These are phyloP conservation scores for Cystofilobasidium bisporidii DNA, from an alignment of 768 basidiomycete species.

Conservation along the genomic window DNA sequence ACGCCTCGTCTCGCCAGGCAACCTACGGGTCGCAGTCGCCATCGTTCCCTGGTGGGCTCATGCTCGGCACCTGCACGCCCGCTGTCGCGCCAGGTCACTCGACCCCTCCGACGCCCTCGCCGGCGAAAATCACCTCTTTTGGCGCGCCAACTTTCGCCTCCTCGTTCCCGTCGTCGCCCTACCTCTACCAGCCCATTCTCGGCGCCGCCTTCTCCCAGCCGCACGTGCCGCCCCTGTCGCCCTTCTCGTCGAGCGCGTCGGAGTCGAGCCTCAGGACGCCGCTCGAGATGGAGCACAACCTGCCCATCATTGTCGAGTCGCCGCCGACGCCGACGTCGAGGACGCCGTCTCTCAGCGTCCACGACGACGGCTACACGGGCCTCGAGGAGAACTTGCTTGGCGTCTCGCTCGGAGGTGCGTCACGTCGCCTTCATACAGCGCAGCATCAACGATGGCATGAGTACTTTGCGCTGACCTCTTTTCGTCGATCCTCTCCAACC, in stretches of 20 bases:
- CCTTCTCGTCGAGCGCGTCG: not conserved
- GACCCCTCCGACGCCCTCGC: no score
- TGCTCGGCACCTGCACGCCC: no score
- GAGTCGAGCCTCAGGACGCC: conserved; percentile 1
- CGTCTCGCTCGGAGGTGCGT: not conserved
- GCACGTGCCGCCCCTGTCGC: not conserved
- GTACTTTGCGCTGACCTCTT: no score
- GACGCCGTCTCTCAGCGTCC: not conserved
- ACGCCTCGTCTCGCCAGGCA: not conserved
- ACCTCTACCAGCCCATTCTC: no score
- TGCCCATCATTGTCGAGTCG: not conserved
- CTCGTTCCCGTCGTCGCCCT: no score
- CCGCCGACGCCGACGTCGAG: not conserved
- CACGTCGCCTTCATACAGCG: not conserved
- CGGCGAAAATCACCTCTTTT: not conserved
- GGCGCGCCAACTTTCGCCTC: no score
- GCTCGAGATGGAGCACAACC: not conserved
- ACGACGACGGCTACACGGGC: not conserved
- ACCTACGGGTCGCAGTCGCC: not conserved
- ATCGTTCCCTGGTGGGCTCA: no score
- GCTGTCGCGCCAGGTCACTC: no score
- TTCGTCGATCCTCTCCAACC: not conserved
- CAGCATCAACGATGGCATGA: no score
- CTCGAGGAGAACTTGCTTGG: not conserved
- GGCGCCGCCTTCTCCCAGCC: not conserved